Evolutionary conservation across 176 grass and related monocot species (phyloP).

Genomic region (Juncus inflexus): DNA sequence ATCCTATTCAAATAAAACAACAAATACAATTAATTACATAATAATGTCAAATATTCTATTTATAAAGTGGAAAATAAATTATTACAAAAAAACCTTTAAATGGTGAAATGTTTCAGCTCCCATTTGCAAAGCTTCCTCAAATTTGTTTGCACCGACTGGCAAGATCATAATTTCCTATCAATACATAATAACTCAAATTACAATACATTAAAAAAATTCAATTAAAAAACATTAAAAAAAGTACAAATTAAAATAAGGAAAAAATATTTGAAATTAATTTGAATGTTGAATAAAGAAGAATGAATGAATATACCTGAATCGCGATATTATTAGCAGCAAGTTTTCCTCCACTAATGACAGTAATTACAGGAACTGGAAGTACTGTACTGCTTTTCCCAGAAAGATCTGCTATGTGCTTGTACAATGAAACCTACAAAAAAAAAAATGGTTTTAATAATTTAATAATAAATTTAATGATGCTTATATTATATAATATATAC

Average conservation of each 20-base stretch:
- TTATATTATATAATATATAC: slow-evolving; percentile 22
- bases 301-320: slow-evolving; percentile 47
- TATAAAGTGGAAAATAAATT: too few species aligned
- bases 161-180: slow-evolving; percentile 97
- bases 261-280: neutral
- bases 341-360: slow-evolving; percentile 90
- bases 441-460: slow-evolving; percentile 5
- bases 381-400: slow-evolving; percentile 62
- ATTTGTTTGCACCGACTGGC: slow-evolving; percentile 72
- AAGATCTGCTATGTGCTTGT: slow-evolving; percentile 98
- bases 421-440: slow-evolving; percentile 59
- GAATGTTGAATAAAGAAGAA: neutral
- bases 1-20: slow-evolving; percentile 40
- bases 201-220: neutral
- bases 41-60: too few species aligned
- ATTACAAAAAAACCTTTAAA: slow-evolving; percentile 54
- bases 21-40: too few species aligned
- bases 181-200: slow-evolving; percentile 28
- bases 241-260: slow-evolving; percentile 19
- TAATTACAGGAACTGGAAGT: slow-evolving; percentile 80
- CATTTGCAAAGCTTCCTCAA: slow-evolving; percentile 96
- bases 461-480: neutral
- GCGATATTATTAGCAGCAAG: slow-evolving; percentile 73
- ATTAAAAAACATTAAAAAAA: neutral
- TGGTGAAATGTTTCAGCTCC: slow-evolving; percentile 91